Evolutionary conservation across 352 stramenopile species (phyloP), one percentile per base, ranked within the genome.

Genomic region (Pythium volutum): DNA sequence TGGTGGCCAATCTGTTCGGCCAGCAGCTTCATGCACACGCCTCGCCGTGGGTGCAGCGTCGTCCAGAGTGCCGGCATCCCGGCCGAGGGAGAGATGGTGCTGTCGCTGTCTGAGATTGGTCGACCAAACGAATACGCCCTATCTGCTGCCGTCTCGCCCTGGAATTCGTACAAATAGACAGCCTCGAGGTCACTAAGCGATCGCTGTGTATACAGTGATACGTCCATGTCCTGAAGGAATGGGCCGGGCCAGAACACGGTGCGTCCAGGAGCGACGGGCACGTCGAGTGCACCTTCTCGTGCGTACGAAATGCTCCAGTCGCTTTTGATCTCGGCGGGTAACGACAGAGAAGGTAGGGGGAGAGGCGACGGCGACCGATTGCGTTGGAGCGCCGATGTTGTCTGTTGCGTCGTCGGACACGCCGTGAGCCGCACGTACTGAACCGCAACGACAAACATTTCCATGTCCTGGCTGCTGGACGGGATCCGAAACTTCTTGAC

Each of bases 1-100:
- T 56, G 46, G 36, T 47, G 56, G 14, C 80, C 80, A 16, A 86
- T 67, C 41, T 87, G 76, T 45, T 84, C 67, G 18, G 74, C 56
- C 25, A 92, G 26, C 7, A 81, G n/a, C 59, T 92, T 90, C 80
- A 88, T 84, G 61, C 79, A 90, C 22, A 81, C 69, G 10, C 70
- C 79, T 54, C 74, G 78, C 11, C 83, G 80, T 4, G 79, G 66
- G 18, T 74, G 66, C 31, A 90, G 67, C 15, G 58, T 47, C 41
- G 74, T 77, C 80, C 80, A 92, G 16, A 92, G 51, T 2, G 66
- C 47, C 7, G 31, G 3, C 43, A n/a, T 48, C 14, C n/a, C 36
- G 36, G 36, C 6, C 36, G n/a, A 10, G n/a, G 36, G 11, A 43
- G 36, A 43, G 18, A 16, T 20, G 18, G 22, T 6, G 18, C 27